Conservation (phyloP, 2,329 filamentous ascomycete species). For the Aureobasidium namibiae region DNA sequence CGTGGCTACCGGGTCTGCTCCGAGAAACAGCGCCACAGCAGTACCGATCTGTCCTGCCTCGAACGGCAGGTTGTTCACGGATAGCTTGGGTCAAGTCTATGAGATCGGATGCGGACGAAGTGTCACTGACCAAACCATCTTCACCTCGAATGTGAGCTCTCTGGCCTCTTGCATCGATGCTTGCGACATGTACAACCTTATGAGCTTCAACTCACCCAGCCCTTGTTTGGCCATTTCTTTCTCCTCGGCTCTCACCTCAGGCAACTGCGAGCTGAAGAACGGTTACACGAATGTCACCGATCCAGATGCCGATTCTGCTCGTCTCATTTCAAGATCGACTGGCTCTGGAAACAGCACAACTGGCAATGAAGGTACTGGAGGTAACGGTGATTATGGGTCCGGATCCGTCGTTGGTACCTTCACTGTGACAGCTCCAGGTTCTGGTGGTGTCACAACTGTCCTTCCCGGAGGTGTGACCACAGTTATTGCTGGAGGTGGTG, state of each 20-base stretch:
- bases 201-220: slow-evolving; percentile 18
- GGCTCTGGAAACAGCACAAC: slow-evolving; percentile 15
- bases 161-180: slow-evolving; percentile 22
- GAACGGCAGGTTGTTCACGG: slow-evolving; percentile 19
- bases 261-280: slow-evolving; percentile 22
- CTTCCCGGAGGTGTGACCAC: not conserved
- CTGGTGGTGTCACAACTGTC: not conserved
- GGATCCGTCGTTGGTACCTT: slow-evolving; percentile 14
- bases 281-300: slow-evolving; percentile 13
- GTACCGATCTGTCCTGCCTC: slow-evolving; percentile 22
- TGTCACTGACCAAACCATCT: slow-evolving; percentile 19
- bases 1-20: not conserved
- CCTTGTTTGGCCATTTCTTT: slow-evolving; percentile 23
- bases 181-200: slow-evolving; percentile 26
- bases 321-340: slow-evolving; percentile 16
- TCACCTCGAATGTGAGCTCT: slow-evolving; percentile 18
- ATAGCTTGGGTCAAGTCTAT: slow-evolving; percentile 22
- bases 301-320: slow-evolving; percentile 16
- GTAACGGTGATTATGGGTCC: slow-evolving; percentile 9
- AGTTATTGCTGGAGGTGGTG: not conserved
- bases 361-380: slow-evolving; percentile 10
- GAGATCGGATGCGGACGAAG: slow-evolving; percentile 20
- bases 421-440: not conserved
- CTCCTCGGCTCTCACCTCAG: slow-evolving; percentile 5
- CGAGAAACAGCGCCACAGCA: slow-evolving; percentile 11